Evolutionary conservation across 2,329 filamentous ascomycete species (phyloP), one percentile per base, ranked within the genome.

Genomic region (Colletotrichum musae): DNA sequence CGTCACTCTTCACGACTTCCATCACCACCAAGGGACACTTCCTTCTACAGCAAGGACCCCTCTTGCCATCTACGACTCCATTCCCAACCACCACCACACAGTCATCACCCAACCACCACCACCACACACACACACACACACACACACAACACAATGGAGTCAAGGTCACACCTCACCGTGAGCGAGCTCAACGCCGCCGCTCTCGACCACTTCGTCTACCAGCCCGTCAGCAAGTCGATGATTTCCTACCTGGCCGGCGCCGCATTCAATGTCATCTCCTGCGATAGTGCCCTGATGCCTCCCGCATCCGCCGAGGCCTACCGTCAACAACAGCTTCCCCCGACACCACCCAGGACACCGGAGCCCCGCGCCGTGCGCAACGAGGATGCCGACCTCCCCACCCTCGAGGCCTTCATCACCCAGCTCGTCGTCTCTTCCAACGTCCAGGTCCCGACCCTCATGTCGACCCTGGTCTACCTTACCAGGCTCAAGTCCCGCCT

Each of bases 401-500:
- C 93, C 0, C 85, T 98, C 43, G 94, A 97, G 80, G 89, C 91
- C 68, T 99, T 98, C 86, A 98, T 99, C 83, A 92, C 90, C 58
- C 94, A 94, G 72, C 88, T 99, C 36, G 95, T 98, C 71, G 90
- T 94, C 77, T 92, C 93, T 70, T 98, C 95, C 73, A 97, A 98
- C 80, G 96, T 98, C 36, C 95, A 98, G 86, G 95, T 98, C 61
- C 94, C 96, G 13, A 99, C 96, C 7, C 88, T 99, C 74, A 98
- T 99, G 96, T 95, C 94, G 43, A 95, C 95, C 7, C 88, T 99
- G 48, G 94, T 98, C 80, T 99, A 98, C 86, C 91, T 99, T 66
- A 90, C 89, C 77, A 90, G 95, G 70, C 89, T 99, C 77, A 93
- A 92, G 83, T 88, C 92, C 59, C 92, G 93, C 74, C 90, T 99